These are phyloP conservation scores for Caloboletus firmus DNA, from an alignment of 1,284 basidiomycete genomes.

Conservation along the genomic window DNA sequence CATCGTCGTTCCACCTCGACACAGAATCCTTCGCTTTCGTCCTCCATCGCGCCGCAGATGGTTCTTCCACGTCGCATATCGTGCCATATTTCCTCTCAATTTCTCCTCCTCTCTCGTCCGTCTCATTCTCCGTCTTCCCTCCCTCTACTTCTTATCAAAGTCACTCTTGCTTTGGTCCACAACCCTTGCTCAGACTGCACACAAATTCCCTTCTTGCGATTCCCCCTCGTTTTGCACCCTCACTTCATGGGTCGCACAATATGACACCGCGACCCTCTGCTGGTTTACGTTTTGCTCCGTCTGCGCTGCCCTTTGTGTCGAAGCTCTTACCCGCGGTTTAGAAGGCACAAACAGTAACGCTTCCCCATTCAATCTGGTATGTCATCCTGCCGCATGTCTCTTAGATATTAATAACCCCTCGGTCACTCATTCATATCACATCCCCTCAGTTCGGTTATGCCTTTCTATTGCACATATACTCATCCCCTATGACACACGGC, in stretches of 20 bases:
- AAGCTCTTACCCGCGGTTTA: constrained; percentile 63
- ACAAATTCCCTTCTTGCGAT: constrained; percentile 36
- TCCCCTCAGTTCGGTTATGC: constrained; percentile 64
- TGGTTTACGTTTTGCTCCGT: constrained; percentile 71
- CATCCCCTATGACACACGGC: constrained; percentile 58
- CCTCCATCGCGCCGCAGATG: constrained; percentile 18
- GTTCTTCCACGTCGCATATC: constrained; percentile 36
- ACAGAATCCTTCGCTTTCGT: constrained; percentile 31
- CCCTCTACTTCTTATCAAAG: constrained; percentile 57
- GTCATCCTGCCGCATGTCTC: constrained; percentile 25
- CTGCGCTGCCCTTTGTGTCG: constrained; percentile 61
- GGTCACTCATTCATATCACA: not conserved
- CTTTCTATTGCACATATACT: constrained; percentile 71
- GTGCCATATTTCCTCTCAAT: constrained; percentile 58
- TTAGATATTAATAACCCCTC: not conserved
- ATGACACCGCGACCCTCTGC: constrained; percentile 62
- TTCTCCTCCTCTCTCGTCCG: constrained; percentile 59
- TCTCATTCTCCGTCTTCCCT: constrained; percentile 57
- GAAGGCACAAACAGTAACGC: constrained; percentile 59
- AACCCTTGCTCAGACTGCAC: constrained; percentile 57
- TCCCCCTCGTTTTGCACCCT: constrained; percentile 38
- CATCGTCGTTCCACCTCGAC: constrained; percentile 67
- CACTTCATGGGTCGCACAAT: constrained; percentile 46
- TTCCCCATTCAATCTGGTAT: constrained; percentile 66
- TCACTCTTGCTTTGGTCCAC: constrained; percentile 56